These are phyloP conservation scores for Chalciporus pseudorubinellus DNA, from an alignment of 768 basidiomycete species.

Conservation along the genomic window DNA sequence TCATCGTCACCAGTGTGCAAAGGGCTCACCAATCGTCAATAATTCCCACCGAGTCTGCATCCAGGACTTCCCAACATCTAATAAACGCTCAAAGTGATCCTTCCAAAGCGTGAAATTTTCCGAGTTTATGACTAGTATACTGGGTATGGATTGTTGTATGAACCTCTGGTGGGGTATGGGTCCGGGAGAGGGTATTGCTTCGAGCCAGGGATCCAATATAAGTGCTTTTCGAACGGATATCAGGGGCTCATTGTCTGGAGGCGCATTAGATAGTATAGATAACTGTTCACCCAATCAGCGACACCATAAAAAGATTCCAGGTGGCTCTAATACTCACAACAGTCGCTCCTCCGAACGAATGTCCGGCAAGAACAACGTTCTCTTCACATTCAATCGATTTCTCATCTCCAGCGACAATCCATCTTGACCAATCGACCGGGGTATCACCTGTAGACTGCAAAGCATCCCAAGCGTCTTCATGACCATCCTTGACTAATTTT, in stretches of 20 bases:
- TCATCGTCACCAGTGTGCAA: neutral
- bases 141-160: slow-evolving; percentile 26
- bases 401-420: slow-evolving; percentile 30
- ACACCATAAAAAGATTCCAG: neutral
- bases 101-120: slow-evolving; percentile 79
- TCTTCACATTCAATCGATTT: slow-evolving; percentile 33
- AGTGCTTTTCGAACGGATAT: slow-evolving; percentile 60
- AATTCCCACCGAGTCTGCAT: slow-evolving; percentile 42
- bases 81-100: slow-evolving; percentile 62
- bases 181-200: slow-evolving; percentile 64
- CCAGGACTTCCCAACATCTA: slow-evolving; percentile 56
- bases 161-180: slow-evolving; percentile 29
- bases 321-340: slow-evolving; percentile 35
- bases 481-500: slow-evolving; percentile 44
- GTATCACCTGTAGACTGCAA: slow-evolving; percentile 39
- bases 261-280: slow-evolving; percentile 51
- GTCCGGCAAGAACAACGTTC: slow-evolving; percentile 45
- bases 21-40: slow-evolving; percentile 47
- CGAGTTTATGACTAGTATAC: slow-evolving; percentile 69
- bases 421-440: slow-evolving; percentile 39
- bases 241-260: slow-evolving; percentile 38
- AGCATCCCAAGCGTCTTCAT: slow-evolving; percentile 19
- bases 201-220: slow-evolving; percentile 82
- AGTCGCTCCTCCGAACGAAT: slow-evolving; percentile 58
- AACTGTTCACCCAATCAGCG: slow-evolving; percentile 36